These are phyloP conservation scores for Jamesozyma spencerorum DNA, from an alignment of 805 yeast species.

Conservation along the genomic window DNA sequence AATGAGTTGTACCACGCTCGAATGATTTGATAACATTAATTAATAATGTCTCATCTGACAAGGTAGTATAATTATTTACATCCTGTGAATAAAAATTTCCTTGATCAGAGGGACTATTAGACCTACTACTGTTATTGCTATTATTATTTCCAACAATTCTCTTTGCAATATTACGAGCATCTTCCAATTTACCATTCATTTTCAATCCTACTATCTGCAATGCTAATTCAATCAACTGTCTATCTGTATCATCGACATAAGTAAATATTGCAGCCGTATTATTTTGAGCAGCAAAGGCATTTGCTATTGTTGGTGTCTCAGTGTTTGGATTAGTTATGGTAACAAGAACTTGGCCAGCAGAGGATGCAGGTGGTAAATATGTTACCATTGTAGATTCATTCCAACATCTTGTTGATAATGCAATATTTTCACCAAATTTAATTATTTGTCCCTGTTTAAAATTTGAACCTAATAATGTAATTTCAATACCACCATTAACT, in stretches of 20 bases:
- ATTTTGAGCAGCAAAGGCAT: neutral
- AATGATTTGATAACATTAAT: slow-evolving; percentile 50
- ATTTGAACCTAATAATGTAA: slow-evolving; percentile 77
- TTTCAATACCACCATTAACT: slow-evolving; percentile 88
- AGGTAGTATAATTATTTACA: neutral
- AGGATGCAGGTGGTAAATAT: slow-evolving; percentile 80
- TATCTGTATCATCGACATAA: slow-evolving; percentile 86
- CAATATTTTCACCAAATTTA: slow-evolving; percentile 72
- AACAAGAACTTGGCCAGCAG: slow-evolving; percentile 84
- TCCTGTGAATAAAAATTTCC: neutral
- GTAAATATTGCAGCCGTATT: slow-evolving; percentile 51
- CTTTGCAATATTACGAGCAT: slow-evolving; percentile 85
- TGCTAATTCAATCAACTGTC: slow-evolving; percentile 87
- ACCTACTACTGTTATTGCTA: neutral
- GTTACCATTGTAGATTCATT: slow-evolving; percentile 87
- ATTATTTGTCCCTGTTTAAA: slow-evolving; percentile 75
- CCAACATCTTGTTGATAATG: slow-evolving; percentile 89
- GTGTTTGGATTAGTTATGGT: slow-evolving; percentile 45
- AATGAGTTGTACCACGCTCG: slow-evolving; percentile 28
- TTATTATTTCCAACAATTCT: slow-evolving; percentile 59
- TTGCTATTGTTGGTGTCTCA: slow-evolving; percentile 1
- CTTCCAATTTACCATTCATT: slow-evolving; percentile 90
- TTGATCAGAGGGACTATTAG: slow-evolving; percentile 3
- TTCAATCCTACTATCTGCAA: slow-evolving; percentile 90
- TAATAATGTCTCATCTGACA: slow-evolving; percentile 32